A percentile compares a stretch with the other conserved stretches of the same genome.
Evolutionary conservation across 148 eudicot species (phyloP).

Genomic region (Dysphania ambrosioides): DNA sequence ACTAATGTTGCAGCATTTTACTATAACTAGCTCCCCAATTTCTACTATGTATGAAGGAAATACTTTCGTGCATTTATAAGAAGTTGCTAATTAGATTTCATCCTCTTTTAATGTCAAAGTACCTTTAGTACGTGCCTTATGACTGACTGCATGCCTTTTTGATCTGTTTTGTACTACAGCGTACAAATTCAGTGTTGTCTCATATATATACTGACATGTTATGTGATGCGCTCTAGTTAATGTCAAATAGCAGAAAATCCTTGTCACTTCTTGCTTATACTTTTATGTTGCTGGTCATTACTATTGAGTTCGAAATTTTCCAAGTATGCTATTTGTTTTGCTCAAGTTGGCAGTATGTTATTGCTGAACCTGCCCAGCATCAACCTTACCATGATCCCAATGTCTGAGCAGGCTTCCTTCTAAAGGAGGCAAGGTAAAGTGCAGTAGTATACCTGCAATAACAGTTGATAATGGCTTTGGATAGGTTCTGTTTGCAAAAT

Average conservation of each 20-base stretch:
- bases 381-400: neutral
- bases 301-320: neutral
- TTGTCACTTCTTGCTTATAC: too few species aligned
- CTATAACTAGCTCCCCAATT: neutral
- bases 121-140: neutral
- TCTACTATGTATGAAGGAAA: neutral
- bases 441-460: neutral
- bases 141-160: constrained; percentile 18
- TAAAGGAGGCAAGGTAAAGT: neutral
- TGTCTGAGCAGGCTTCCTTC: neutral
- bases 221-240: neutral
- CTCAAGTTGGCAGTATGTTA: neutral
- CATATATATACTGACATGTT: constrained; percentile 94
- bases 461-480: too few species aligned
- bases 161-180: constrained; percentile 62
- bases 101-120: neutral
- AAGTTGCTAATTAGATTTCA: neutral
- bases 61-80: neutral
- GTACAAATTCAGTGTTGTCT: constrained; percentile 66
- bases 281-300: neutral
- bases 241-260: neutral
- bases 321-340: neutral
- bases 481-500: too few species aligned
- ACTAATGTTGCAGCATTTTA: neutral
- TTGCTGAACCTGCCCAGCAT: neutral